These are phyloP conservation scores for Pseudisothecium myosuroides DNA, from an alignment of 225 moss, liverwort and hornwort species.

Conservation along the genomic window DNA sequence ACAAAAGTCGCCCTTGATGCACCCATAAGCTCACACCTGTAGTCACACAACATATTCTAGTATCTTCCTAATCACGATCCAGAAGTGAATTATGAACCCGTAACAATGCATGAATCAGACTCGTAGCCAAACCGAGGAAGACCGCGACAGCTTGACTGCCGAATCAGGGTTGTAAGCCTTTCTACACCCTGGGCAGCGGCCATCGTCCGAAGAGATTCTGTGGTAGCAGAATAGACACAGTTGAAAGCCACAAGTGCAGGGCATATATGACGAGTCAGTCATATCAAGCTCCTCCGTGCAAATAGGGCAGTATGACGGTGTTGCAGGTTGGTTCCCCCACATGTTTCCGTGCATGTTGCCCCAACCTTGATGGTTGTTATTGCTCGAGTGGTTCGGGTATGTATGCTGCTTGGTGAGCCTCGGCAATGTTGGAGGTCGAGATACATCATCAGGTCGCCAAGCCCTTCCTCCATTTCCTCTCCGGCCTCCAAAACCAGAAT, in stretches of 20 bases:
- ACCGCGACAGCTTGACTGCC: conserved; percentile 62
- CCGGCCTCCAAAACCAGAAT: conserved; percentile 48
- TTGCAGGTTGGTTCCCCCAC: conserved; percentile 63
- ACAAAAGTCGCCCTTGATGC: conserved; percentile 27
- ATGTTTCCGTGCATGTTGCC: conserved; percentile 50
- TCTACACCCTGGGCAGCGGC: conserved; percentile 81
- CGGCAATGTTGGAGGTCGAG: conserved; percentile 75
- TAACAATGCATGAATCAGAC: conserved; percentile 18
- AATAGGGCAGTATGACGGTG: conserved; percentile 78
- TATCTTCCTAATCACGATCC: neutral
- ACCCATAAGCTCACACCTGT: conserved; percentile 24
- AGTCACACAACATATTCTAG: conserved; percentile 20
- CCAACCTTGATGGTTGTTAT: conserved; percentile 46
- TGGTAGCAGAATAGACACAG: conserved; percentile 91
- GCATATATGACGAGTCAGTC: conserved; percentile 77
- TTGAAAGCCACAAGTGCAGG: conserved; percentile 85
- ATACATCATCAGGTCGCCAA: conserved; percentile 82
- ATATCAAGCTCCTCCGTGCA: conserved; percentile 87
- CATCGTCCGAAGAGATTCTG: conserved; percentile 80
- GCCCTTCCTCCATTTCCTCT: conserved; percentile 66
- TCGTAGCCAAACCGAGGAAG: conserved; percentile 66
- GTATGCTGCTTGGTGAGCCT: conserved; percentile 64
- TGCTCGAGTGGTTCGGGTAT: conserved; percentile 41
- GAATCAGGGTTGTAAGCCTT: conserved; percentile 72
- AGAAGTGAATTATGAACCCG: neutral